Conservation (phyloP, 1,284 basidiomycete species). For the Melampsora americana region DNA sequence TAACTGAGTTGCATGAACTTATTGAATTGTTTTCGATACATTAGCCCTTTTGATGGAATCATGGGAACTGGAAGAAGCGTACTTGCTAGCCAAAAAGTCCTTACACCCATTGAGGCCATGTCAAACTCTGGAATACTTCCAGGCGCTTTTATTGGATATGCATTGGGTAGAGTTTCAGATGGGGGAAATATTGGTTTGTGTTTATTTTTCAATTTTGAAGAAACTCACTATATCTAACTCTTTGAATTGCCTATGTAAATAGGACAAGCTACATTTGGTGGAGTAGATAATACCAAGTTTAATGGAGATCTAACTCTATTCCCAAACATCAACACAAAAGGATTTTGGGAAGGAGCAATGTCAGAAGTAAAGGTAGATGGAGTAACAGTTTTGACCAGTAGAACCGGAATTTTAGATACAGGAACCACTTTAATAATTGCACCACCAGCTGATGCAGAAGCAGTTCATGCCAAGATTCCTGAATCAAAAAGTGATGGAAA, state of each 20-base stretch:
- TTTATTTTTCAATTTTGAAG: conserved; percentile 59
- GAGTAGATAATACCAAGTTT: conserved; percentile 68
- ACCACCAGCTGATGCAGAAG: conserved; percentile 51
- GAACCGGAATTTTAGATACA: conserved; percentile 53
- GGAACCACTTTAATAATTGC: conserved; percentile 54
- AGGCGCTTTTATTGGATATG: conserved; percentile 72
- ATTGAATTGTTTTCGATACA: conserved; percentile 46
- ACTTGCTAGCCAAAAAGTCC: conserved; percentile 65
- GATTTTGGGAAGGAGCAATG: conserved; percentile 55
- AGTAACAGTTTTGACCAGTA: conserved; percentile 22
- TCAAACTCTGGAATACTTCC: conserved; percentile 63
- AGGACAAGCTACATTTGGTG: conserved; percentile 66
- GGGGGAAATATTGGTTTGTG: conserved; percentile 30
- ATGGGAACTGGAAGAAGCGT: conserved; percentile 74
- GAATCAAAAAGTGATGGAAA: conserved; percentile 52
- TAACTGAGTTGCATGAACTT: conserved; percentile 47
- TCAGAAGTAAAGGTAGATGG: conserved; percentile 50
- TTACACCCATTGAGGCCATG: conserved; percentile 73
- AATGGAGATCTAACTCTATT: conserved; percentile 55
- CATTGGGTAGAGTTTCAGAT: conserved; percentile 67
- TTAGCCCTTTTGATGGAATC: conserved; percentile 70
- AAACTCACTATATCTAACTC: conserved; percentile 67
- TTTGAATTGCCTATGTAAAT: not conserved
- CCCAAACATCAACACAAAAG: conserved; percentile 53
- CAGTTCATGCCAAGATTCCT: conserved; percentile 50